Percentiles rank a stretch among this genome's conserved stretches.
phyloP scores from a whole-genome alignment of 306 rosid genomes.

The Dalbergia cultrata region DNA sequence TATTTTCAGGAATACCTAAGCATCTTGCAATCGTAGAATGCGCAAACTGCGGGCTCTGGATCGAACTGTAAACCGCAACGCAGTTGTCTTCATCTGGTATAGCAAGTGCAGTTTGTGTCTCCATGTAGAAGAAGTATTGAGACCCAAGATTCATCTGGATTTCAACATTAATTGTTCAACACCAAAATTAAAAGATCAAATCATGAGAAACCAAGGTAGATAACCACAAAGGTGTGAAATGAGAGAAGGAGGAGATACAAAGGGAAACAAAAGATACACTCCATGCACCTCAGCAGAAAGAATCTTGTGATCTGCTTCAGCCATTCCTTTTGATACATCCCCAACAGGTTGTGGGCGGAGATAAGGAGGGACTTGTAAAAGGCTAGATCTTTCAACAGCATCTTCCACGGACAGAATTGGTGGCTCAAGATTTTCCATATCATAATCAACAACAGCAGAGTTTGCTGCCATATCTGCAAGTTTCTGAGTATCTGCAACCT shows the following conservation, averaged over 20 bases:
- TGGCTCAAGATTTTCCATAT: conserved; percentile 61
- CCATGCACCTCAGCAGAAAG: conserved; percentile 73
- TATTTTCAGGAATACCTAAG: conserved; percentile 79
- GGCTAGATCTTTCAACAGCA: conserved; percentile 75
- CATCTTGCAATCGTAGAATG: conserved; percentile 75
- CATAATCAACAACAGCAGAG: conserved; percentile 70
- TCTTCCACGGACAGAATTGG: conserved; percentile 85
- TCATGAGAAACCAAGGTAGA: conserved; percentile 5
- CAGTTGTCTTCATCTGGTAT: conserved; percentile 95
- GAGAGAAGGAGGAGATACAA: neutral
- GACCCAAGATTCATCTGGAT: conserved; percentile 83
- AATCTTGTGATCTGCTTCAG: conserved; percentile 81
- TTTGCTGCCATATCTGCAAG: conserved; percentile 78
- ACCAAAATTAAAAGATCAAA: conserved; percentile 29
- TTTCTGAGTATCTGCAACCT: conserved; percentile 96
- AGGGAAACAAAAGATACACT: neutral
- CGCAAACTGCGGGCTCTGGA: conserved; percentile 63
- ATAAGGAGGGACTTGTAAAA: conserved; percentile 68
- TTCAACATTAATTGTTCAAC: conserved; percentile 13
- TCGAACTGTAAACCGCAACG: conserved; percentile 77
- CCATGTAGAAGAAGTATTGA: conserved; percentile 94
- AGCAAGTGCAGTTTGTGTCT: conserved; percentile 90
- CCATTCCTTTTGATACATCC: conserved; percentile 84
- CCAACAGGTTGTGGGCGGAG: conserved; percentile 72
- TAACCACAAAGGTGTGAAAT: neutral